Evolutionary conservation across 108 stramenopile species (phyloP).

Genomic region (Nitzschia sp.): DNA sequence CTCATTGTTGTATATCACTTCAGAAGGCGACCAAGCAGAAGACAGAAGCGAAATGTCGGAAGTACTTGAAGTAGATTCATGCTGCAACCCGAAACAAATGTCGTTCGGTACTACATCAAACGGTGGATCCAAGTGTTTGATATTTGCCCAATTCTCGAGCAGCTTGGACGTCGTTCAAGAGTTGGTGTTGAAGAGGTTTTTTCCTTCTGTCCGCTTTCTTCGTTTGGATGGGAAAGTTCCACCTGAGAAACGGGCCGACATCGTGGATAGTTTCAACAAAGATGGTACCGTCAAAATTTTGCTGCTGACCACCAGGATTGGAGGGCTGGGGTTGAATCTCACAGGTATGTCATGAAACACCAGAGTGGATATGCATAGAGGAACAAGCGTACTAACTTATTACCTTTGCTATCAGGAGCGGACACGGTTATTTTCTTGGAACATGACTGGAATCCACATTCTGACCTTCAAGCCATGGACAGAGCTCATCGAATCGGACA

Average conservation of each 20-base stretch:
- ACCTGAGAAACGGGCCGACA: conserved; percentile 40
- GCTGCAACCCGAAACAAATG: background rate
- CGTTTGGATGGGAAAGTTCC: conserved; percentile 82
- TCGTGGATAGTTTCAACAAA: conserved; percentile 77
- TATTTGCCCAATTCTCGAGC: conserved; percentile 83
- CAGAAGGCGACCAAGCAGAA: conserved; percentile 25
- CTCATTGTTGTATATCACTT: conserved; percentile 56
- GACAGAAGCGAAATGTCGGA: conserved; percentile 21
- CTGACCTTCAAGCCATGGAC: conserved; percentile 73
- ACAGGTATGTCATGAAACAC: conserved; percentile 64
- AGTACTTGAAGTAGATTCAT: background rate
- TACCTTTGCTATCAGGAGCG: conserved; percentile 46
- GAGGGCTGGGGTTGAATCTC: conserved; percentile 81
- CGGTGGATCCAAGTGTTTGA: conserved; percentile 58
- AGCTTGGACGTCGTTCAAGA: conserved; percentile 85
- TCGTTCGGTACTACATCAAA: background rate
- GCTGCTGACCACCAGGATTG: conserved; percentile 82
- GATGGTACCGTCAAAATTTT: conserved; percentile 63
- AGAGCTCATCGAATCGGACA: conserved; percentile 86
- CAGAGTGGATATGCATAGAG: background rate
- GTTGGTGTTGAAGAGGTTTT: conserved; percentile 62
- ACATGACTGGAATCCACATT: conserved; percentile 80
- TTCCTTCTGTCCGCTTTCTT: conserved; percentile 70
- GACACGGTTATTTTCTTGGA: conserved; percentile 85
- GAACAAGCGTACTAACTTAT: background rate